Percentiles rank a stretch among this genome's conserved stretches.
Evolutionary conservation across 2,329 filamentous ascomycete species (phyloP).

Genomic region (Colletotrichum chlorophyti): DNA sequence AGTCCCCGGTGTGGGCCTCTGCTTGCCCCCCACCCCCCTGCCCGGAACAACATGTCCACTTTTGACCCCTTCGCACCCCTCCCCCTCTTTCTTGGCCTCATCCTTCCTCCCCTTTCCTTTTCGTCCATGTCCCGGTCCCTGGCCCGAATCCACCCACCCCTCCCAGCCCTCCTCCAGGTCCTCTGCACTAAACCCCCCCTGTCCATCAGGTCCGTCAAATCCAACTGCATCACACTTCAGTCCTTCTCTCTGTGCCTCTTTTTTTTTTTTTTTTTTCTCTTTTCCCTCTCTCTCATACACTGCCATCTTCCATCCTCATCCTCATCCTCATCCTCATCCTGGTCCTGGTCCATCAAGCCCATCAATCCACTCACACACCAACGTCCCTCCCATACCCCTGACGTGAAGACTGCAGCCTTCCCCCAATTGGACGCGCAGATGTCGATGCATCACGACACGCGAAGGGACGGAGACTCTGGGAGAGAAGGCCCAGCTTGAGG

Average conservation of each 20-base stretch:
- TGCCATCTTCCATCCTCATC: background rate
- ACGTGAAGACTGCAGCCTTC: conserved; percentile 4
- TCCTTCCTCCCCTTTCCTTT: background rate
- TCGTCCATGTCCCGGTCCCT: conserved; percentile 10
- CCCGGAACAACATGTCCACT: background rate
- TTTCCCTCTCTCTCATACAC: background rate
- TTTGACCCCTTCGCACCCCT: background rate
- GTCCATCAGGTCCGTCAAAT: conserved; percentile 3
- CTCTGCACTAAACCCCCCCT: conserved; percentile 8
- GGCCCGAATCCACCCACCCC: conserved; percentile 4
- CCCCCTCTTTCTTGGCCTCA: background rate
- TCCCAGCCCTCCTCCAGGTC: background rate
- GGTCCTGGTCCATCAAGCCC: conserved; percentile 11
- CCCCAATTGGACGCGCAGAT: conserved; percentile 21
- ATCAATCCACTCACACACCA: conserved; percentile 3
- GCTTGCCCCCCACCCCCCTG: background rate
- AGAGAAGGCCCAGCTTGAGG: conserved; percentile 1
- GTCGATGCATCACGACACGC: conserved; percentile 23
- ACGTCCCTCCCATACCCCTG: conserved; percentile 5
- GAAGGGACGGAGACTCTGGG: conserved; percentile 9
- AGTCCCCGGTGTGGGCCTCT: background rate
- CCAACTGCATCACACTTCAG: background rate
- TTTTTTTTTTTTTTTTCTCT: too few relatives aligned
- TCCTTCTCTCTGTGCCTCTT: conserved; percentile 3
- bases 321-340: too few relatives aligned